phyloP scores from a whole-genome alignment of 805 yeast genomes.

The Candida arabinofermentans region DNA sequence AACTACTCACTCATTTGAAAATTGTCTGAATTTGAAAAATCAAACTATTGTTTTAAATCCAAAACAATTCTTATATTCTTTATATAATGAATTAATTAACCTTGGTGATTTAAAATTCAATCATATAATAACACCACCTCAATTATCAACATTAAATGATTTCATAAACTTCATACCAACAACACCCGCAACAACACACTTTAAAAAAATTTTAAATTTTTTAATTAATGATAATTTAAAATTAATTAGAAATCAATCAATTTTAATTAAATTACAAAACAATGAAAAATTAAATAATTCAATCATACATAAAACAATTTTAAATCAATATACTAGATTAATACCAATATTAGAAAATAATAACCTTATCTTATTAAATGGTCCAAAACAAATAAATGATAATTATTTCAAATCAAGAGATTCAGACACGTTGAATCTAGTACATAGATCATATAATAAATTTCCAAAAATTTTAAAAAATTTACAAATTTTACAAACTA shows the following conservation, averaged over 20 bases:
- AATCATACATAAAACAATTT: slow-evolving; percentile 10
- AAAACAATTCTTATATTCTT: background rate
- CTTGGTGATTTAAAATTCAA: slow-evolving; percentile 1
- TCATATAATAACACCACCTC: slow-evolving; percentile 12
- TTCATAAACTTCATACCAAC: slow-evolving; percentile 9
- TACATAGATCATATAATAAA: slow-evolving; percentile 10
- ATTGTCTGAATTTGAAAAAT: slow-evolving; percentile 5
- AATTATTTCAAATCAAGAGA: slow-evolving; percentile 15
- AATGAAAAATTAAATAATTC: slow-evolving; percentile 6
- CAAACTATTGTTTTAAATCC: slow-evolving; percentile 5
- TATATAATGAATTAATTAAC: slow-evolving; percentile 8
- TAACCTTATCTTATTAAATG: slow-evolving; percentile 10
- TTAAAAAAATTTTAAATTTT: slow-evolving; percentile 11
- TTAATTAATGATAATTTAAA: slow-evolving; percentile 5
- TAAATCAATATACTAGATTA: slow-evolving; percentile 17
- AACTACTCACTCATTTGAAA: too few species aligned
- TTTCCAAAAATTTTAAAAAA: slow-evolving; percentile 14
- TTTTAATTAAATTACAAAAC: slow-evolving; percentile 5
- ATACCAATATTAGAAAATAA: slow-evolving; percentile 11
- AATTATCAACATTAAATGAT: slow-evolving; percentile 4
- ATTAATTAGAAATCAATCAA: slow-evolving; percentile 13
- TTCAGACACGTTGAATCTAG: slow-evolving; percentile 18
- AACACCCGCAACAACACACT: too few species aligned
- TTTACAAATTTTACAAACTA: slow-evolving; percentile 4
- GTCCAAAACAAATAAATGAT: slow-evolving; percentile 22